These are phyloP conservation scores for Penicillium nordicum DNA, from an alignment of 2,329 filamentous ascomycete species.

Conservation along the genomic window DNA sequence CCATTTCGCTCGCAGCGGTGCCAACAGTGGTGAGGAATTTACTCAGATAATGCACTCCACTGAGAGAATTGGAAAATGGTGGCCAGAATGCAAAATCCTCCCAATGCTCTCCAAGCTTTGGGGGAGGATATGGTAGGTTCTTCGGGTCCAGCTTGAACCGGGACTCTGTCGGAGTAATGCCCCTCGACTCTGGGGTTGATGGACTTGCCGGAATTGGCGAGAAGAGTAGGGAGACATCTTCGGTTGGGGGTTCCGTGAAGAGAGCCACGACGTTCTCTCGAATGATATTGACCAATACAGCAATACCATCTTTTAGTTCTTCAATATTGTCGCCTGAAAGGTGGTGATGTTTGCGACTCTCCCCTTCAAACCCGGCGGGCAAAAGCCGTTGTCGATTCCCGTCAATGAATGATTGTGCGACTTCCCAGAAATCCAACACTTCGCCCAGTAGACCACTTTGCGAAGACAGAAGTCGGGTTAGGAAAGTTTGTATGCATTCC, in stretches of 20 bases:
- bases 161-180: conserved; percentile 60
- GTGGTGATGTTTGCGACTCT: conserved; percentile 76
- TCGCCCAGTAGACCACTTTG: conserved; percentile 80
- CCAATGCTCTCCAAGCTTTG: conserved; percentile 78
- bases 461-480: conserved; percentile 69
- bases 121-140: conserved; percentile 72
- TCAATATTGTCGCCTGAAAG: conserved; percentile 67
- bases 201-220: conserved; percentile 70
- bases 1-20: conserved; percentile 83
- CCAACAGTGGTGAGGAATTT: conserved; percentile 79
- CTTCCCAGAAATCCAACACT: conserved; percentile 91
- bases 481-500: conserved; percentile 77
- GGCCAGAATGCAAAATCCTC: conserved; percentile 97
- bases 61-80: conserved; percentile 84
- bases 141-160: conserved; percentile 76
- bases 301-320: conserved; percentile 71
- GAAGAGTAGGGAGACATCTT: conserved; percentile 84
- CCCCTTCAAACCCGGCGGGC: conserved; percentile 75
- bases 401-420: conserved; percentile 81
- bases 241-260: conserved; percentile 82
- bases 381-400: conserved; percentile 77
- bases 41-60: conserved; percentile 84
- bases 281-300: conserved; percentile 80
- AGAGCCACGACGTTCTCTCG: conserved; percentile 76
- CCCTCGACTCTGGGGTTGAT: conserved; percentile 56